Percentiles rank a stretch among this genome's conserved stretches.
These are phyloP conservation scores for Thoreauomyces humboldtii DNA, from an alignment of 192 early-diverging fungal species.

Conservation along the genomic window DNA sequence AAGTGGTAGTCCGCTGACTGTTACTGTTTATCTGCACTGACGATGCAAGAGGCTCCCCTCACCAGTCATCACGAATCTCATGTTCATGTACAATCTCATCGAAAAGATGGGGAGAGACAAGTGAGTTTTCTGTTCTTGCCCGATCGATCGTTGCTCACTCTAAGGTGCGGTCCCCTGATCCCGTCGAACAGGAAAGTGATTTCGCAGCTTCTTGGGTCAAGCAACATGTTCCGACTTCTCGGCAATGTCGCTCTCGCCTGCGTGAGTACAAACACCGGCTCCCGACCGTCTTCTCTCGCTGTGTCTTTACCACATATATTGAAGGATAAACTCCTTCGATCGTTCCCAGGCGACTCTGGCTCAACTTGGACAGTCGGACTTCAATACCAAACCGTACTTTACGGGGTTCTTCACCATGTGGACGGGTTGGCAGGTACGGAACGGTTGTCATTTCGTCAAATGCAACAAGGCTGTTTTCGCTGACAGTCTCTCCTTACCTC, in stretches of 20 bases:
- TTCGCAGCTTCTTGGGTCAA: not conserved
- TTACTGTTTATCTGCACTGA: not conserved
- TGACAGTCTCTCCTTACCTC: no score
- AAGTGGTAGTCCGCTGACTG: not conserved
- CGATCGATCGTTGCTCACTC: not conserved
- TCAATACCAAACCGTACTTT: not conserved
- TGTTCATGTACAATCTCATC: conserved; percentile 1
- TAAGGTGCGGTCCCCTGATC: not conserved
- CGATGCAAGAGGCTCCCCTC: no score
- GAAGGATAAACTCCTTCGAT: no score
- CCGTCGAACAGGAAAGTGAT: no score
- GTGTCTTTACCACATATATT: not conserved
- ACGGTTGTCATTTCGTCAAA: no score
- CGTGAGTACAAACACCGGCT: not conserved
- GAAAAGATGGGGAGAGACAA: not conserved
- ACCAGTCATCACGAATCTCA: conserved; percentile 1
- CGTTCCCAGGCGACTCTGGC: not conserved
- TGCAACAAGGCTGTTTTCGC: no score
- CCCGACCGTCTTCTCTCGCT: not conserved
- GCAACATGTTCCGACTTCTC: not conserved
- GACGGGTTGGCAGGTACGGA: conserved; percentile 6
- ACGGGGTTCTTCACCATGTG: conserved; percentile 7
- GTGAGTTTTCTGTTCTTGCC: not conserved
- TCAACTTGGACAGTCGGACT: not conserved
- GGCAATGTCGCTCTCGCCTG: not conserved